These are phyloP conservation scores for Sanguinoderma infundibulare DNA, from an alignment of 1,284 basidiomycete genomes.

Conservation along the genomic window DNA sequence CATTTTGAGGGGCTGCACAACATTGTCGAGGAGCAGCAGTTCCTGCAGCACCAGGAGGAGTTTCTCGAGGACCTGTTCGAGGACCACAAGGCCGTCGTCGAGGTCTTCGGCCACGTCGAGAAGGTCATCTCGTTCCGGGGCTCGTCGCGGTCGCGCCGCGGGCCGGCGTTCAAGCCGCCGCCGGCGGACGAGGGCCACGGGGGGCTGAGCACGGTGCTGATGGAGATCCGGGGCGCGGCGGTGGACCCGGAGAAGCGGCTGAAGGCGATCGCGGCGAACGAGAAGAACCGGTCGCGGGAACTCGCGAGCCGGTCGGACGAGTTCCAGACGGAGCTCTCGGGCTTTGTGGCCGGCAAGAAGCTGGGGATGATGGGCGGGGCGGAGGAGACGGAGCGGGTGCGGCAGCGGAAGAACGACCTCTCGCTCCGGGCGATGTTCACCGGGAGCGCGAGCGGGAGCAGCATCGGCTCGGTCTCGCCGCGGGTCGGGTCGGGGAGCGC, in stretches of 20 bases:
- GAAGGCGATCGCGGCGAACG: constrained; percentile 89
- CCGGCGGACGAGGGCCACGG: constrained; percentile 65
- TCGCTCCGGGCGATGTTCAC: constrained; percentile 89
- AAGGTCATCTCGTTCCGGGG: constrained; percentile 84
- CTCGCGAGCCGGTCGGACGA: constrained; percentile 73
- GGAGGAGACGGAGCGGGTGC: constrained; percentile 86
- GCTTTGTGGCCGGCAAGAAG: constrained; percentile 85
- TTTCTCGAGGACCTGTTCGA: constrained; percentile 88
- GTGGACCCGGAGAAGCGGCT: constrained; percentile 83
- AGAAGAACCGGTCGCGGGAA: constrained; percentile 79
- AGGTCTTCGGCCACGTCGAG: constrained; percentile 88
- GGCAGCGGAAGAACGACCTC: constrained; percentile 83
- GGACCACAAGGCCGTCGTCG: constrained; percentile 87
- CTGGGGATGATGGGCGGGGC: constrained; percentile 94
- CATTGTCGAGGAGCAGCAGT: constrained; percentile 97
- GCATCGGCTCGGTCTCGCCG: constrained; percentile 2
- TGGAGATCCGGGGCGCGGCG: constrained; percentile 85
- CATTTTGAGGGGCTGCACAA: constrained; percentile 94
- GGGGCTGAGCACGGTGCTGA: constrained; percentile 77
- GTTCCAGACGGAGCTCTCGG: constrained; percentile 80
- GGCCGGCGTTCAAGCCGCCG: constrained; percentile 56
- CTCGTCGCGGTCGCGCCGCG: constrained; percentile 45
- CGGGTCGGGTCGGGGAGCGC: constrained; percentile 4
- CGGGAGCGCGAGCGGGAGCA: constrained; percentile 8
- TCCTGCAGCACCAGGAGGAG: constrained; percentile 91